Evolutionary conservation across 805 yeast species (phyloP).

Genomic region (Pichia pseudocactophila): DNA sequence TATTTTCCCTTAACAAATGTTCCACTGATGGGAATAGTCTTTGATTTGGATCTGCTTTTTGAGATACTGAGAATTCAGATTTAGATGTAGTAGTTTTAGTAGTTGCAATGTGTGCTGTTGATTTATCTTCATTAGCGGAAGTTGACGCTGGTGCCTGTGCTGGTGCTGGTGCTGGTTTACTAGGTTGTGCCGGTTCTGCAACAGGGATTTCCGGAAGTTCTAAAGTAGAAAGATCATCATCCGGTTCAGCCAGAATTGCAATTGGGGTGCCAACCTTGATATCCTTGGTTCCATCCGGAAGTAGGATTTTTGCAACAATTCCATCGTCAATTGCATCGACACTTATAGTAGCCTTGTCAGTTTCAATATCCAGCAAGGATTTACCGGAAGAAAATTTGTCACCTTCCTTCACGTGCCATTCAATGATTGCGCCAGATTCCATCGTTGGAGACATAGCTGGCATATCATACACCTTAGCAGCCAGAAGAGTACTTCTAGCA

Average conservation of each 20-base stretch:
- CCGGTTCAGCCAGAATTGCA: constrained; percentile 82
- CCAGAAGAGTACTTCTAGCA: constrained; percentile 19
- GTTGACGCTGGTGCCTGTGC: constrained; percentile 13
- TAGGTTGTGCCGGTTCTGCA: constrained; percentile 8
- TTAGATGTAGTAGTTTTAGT: constrained; percentile 13
- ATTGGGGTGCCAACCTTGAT: constrained; percentile 83
- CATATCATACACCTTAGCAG: constrained; percentile 61
- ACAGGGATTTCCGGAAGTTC: constrained; percentile 43
- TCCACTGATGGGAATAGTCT: constrained; percentile 73
- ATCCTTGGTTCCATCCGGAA: constrained; percentile 68
- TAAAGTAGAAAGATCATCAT: constrained; percentile 64
- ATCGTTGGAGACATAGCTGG: constrained; percentile 99
- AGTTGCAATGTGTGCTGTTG: constrained; percentile 16
- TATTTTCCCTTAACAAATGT: constrained; percentile 48
- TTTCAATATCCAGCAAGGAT: constrained; percentile 70
- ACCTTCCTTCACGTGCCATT: constrained; percentile 80
- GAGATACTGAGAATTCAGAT: constrained; percentile 22
- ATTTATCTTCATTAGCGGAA: no score
- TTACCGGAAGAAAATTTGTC: constrained; percentile 78
- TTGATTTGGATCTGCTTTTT: constrained; percentile 56
- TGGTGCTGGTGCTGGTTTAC: constrained; percentile 1
- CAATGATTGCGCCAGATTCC: constrained; percentile 89
- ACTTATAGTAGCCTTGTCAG: constrained; percentile 76
- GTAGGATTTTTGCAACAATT: constrained; percentile 62
- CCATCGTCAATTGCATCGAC: constrained; percentile 94